These are phyloP conservation scores for Melanogaster broomeanus DNA, from an alignment of 768 basidiomycete species.

Conservation along the genomic window DNA sequence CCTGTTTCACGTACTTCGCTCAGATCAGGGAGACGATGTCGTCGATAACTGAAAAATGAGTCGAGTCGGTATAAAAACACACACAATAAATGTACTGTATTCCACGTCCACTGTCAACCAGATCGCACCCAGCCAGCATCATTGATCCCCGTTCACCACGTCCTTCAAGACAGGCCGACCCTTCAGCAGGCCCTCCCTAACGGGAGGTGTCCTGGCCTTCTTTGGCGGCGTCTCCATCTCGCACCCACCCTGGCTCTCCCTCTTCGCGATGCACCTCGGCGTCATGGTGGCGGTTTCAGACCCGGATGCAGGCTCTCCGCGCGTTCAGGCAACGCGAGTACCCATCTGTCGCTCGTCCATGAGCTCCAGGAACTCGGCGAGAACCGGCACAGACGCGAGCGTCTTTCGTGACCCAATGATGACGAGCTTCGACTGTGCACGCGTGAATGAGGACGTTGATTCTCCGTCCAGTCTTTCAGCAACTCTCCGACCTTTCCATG, in stretches of 20 bases:
- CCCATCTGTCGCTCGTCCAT: conserved; percentile 77
- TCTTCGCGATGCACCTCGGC: background rate
- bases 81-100: too few species aligned
- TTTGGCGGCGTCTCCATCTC: conserved; percentile 25
- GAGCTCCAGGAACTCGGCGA: conserved; percentile 75
- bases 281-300: conserved; percentile 17
- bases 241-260: conserved; percentile 6
- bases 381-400: conserved; percentile 56
- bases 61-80: too few species aligned
- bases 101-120: too few species aligned
- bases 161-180: conserved; percentile 64
- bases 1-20: too few species aligned
- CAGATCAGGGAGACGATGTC: too few species aligned
- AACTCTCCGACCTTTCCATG: conserved; percentile 81
- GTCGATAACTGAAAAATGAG: too few species aligned
- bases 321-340: conserved; percentile 53
- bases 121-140: background rate
- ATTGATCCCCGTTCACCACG: conserved; percentile 47
- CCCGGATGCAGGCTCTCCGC: conserved; percentile 56
- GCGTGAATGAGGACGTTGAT: conserved; percentile 98
- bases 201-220: conserved; percentile 37
- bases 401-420: conserved; percentile 89
- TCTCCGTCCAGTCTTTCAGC: conserved; percentile 91
- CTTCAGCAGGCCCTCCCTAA: conserved; percentile 47
- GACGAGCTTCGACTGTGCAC: conserved; percentile 87